These are phyloP conservation scores for Striga hermonthica DNA, from an alignment of 305 asterid genomes.

Conservation along the genomic window DNA sequence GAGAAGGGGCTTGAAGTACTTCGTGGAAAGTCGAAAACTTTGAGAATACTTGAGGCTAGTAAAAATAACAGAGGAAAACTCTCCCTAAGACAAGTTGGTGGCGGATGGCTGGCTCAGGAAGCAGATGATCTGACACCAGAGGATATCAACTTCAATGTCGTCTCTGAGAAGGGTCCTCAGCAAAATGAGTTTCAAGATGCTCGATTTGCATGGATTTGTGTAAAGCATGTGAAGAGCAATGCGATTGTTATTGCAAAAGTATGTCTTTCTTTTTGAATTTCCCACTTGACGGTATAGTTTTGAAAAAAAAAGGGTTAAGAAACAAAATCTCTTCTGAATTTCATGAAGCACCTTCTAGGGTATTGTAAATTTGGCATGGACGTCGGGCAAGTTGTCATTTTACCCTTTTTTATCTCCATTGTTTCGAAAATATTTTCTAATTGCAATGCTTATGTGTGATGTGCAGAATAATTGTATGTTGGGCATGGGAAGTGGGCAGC, in stretches of 20 bases:
- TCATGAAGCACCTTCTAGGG: too few relatives aligned
- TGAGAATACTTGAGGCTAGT: slow-evolving; percentile 89
- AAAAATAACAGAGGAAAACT: slow-evolving; percentile 76
- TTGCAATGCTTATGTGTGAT: slow-evolving; percentile 15
- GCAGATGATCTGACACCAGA: slow-evolving; percentile 88
- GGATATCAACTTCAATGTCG: slow-evolving; percentile 63
- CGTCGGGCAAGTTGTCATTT: neutral
- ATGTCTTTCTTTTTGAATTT: neutral
- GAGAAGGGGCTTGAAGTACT: slow-evolving; percentile 87
- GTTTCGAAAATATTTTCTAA: slow-evolving; percentile 10
- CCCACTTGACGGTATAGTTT: too few relatives aligned
- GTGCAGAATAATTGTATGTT: slow-evolving; percentile 80
- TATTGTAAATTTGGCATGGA: too few relatives aligned
- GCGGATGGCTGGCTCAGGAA: slow-evolving; percentile 96
- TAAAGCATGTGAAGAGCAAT: slow-evolving; percentile 96
- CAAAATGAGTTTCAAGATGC: slow-evolving; percentile 78
- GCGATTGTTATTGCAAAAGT: slow-evolving; percentile 94
- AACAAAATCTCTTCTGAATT: too few relatives aligned
- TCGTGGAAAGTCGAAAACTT: slow-evolving; percentile 86
- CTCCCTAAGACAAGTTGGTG: slow-evolving; percentile 92
- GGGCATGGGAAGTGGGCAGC: slow-evolving; percentile 99
- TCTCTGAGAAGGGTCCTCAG: slow-evolving; percentile 59
- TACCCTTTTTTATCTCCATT: neutral
- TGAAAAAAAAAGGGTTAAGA: too few relatives aligned
- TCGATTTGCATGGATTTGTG: slow-evolving; percentile 88